Base-by-base conservation (phyloP, 192 early-diverging fungal species). In the Phycomyces blakesleeanus region DNA sequence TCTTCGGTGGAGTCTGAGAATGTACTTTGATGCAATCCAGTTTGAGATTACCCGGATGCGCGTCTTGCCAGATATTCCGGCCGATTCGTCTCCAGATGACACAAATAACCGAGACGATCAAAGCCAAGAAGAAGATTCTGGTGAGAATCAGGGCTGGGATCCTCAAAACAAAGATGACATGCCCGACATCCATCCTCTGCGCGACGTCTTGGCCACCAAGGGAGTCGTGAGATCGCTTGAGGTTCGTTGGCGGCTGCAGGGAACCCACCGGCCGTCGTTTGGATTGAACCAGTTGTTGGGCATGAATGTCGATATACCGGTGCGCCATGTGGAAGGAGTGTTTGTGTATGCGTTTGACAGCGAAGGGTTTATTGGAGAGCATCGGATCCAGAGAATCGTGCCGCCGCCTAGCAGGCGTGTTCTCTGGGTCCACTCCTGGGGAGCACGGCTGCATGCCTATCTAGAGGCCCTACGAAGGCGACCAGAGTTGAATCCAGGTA, bases 1-100 rank as follows among this genome's bases (percentile, higher is more conserved):
- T 41, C 59, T 84, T 37, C 69, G 76, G 14, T 84, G 81, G 78
- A 84, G 83, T 69, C 68, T 82, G 51, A 68, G 72, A 38, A 68
- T 76, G 64, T 84, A 79, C 59, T 84, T 78, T 72, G 69, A 78
- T 22, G 73, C 78, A 54, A 59, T 84, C 15, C 57, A 67, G 3
- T 67, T 84, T 21, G 78, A 80, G 44, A 72, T 84, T 15, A 60
- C 71, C 9, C 73, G 66, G 14, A 73, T 84, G 51, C 18, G 44
- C 74, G 76, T 14, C n/a, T 65, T 27, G 9, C n/a, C 9, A 1
- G 47, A 57, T 26, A n/a, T n/a, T n/a, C n/a, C n/a, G n/a, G 62
- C 39, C 26, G 29, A 2, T 40, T 4, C 50, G 27, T 56, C n/a
- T n/a, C n/a, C n/a, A n/a, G n/a, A n/a, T n/a, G n/a, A n/a, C n/a